phyloP scores from a whole-genome alignment of 2,329 filamentous ascomycete species.

The Dactylellina cionopaga region DNA sequence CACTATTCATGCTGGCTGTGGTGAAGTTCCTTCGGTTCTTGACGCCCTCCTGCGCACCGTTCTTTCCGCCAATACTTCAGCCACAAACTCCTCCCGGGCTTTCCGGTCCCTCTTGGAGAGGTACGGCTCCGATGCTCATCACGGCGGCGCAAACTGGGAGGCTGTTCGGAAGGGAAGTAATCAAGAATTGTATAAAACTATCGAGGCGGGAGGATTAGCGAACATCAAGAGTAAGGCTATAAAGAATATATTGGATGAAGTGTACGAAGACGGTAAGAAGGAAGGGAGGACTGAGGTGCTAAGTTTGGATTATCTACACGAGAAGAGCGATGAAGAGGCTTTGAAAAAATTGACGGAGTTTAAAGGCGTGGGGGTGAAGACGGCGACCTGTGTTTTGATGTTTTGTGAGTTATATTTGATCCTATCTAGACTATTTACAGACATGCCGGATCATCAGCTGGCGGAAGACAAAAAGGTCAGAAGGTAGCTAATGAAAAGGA shows the following conservation, averaged over 20 bases:
- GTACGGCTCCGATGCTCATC: conserved; percentile 53
- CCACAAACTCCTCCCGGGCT: conserved; percentile 70
- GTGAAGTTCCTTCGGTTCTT: conserved; percentile 65
- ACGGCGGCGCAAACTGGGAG: conserved; percentile 80
- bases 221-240: conserved; percentile 77
- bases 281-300: conserved; percentile 44
- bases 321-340: conserved; percentile 62
- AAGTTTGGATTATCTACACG: conserved; percentile 66
- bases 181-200: conserved; percentile 73
- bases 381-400: conserved; percentile 66
- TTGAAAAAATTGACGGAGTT: conserved; percentile 67
- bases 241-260: conserved; percentile 76
- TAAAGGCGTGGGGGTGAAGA: conserved; percentile 68
- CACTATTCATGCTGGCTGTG: conserved; percentile 74
- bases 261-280: conserved; percentile 73
- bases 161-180: conserved; percentile 70
- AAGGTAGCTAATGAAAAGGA: not conserved
- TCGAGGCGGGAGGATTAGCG: conserved; percentile 76
- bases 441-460: too few species aligned
- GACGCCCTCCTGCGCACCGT: conserved; percentile 67
- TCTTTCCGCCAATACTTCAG: conserved; percentile 67
- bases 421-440: not conserved
- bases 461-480: not conserved
- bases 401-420: conserved; percentile 61
- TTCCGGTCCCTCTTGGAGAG: conserved; percentile 72